These are phyloP conservation scores for Hippophae rhamnoides DNA, from an alignment of 306 rosid species.

Conservation along the genomic window DNA sequence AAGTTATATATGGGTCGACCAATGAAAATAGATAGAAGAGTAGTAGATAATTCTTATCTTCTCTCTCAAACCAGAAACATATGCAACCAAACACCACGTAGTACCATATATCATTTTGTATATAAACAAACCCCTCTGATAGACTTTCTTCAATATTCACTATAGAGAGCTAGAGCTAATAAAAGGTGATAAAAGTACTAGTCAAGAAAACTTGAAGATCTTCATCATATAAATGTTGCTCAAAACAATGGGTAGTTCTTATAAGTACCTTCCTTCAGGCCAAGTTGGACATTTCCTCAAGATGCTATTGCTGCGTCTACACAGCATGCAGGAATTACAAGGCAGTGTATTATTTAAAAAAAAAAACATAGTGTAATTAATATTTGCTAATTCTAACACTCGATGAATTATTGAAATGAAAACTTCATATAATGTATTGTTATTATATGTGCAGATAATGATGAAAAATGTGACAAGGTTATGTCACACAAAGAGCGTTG, in stretches of 20 bases:
- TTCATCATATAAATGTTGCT: neutral
- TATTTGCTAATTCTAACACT: neutral
- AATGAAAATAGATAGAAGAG: neutral
- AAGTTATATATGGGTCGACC: neutral
- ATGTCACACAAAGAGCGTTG: slow-evolving; percentile 48
- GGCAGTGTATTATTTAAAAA: slow-evolving; percentile 24
- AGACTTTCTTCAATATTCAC: neutral
- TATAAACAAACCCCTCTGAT: slow-evolving; percentile 2
- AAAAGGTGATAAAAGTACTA: neutral
- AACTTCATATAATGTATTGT: neutral
- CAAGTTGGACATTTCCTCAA: slow-evolving; percentile 22
- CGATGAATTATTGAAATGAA: neutral
- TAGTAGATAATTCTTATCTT: slow-evolving; percentile 17
- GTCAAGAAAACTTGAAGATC: neutral
- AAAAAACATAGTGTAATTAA: neutral
- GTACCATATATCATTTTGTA: slow-evolving; percentile 8
- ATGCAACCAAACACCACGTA: slow-evolving; percentile 8
- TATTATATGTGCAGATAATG: slow-evolving; percentile 29
- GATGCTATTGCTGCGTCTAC: slow-evolving; percentile 26
- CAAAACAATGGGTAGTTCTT: slow-evolving; percentile 17
- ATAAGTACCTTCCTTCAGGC: slow-evolving; percentile 19
- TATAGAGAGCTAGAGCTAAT: slow-evolving; percentile 1
- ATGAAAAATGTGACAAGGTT: slow-evolving; percentile 44
- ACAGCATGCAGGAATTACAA: slow-evolving; percentile 32
- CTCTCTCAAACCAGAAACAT: slow-evolving; percentile 1